A percentile compares a stretch with the other conserved stretches of the same genome.
Conservation (phyloP, 2,329 filamentous ascomycete genomes). For the Huntiella bhutanensis region DNA sequence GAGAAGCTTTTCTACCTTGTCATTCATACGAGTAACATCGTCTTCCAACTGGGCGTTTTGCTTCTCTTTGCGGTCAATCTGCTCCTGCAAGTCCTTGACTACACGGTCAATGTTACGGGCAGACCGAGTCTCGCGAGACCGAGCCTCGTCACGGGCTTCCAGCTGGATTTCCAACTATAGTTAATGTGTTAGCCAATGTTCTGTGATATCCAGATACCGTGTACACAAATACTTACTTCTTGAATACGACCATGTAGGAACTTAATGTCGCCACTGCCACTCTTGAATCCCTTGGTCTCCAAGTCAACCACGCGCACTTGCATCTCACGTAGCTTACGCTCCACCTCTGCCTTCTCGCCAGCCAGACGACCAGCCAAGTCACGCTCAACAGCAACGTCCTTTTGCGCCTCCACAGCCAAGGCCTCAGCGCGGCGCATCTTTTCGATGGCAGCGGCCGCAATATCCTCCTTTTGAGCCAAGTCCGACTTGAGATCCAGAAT, state of each 20-base stretch:
- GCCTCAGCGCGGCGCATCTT: conserved; percentile 95
- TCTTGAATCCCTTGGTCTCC: conserved; percentile 93
- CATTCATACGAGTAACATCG: conserved; percentile 66
- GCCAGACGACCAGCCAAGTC: conserved; percentile 66
- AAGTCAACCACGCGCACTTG: conserved; percentile 81
- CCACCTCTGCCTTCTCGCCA: conserved; percentile 73
- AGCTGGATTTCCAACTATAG: conserved; percentile 68
- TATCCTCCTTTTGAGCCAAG: conserved; percentile 83
- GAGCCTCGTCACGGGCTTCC: conserved; percentile 62
- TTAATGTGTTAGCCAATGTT: conserved; percentile 1
- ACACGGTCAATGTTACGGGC: conserved; percentile 84
- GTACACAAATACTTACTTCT: conserved; percentile 46
- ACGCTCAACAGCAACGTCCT: conserved; percentile 72
- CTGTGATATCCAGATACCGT: neutral
- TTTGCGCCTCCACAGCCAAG: conserved; percentile 72
- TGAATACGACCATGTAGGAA: conserved; percentile 89
- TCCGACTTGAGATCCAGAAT: conserved; percentile 75
- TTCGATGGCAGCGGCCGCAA: conserved; percentile 75
- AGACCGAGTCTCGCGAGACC: conserved; percentile 65
- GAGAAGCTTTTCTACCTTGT: conserved; percentile 79
- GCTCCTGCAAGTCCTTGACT: conserved; percentile 79
- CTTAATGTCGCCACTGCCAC: conserved; percentile 81
- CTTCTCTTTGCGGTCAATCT: conserved; percentile 88
- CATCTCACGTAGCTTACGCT: conserved; percentile 78
- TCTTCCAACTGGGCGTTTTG: conserved; percentile 62